These are phyloP conservation scores for Pythium dissimile DNA, from an alignment of 352 stramenopile species.

Conservation along the genomic window DNA sequence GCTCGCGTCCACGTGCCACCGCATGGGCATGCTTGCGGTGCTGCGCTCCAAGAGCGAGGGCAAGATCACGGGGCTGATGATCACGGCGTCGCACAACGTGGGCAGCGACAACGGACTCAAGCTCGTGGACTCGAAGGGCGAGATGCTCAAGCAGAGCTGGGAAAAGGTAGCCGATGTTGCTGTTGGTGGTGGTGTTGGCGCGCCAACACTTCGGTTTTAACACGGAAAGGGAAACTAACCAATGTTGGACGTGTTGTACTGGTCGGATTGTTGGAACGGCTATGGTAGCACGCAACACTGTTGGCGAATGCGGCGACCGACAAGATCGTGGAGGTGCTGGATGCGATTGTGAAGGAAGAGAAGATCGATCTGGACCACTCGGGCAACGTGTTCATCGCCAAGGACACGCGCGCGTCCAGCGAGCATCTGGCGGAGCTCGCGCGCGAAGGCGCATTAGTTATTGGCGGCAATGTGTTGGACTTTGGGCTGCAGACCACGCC, in stretches of 20 bases:
- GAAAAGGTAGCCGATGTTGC: constrained; percentile 42
- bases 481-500: constrained; percentile 97
- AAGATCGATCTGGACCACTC: constrained; percentile 83
- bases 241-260: too few relatives aligned
- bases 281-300: constrained; percentile 72
- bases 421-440: constrained; percentile 86
- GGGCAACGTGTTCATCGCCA: constrained; percentile 86
- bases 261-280: too few relatives aligned
- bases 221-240: too few relatives aligned
- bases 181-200: too few relatives aligned
- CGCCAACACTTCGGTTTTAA: too few relatives aligned
- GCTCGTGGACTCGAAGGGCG: constrained; percentile 91
- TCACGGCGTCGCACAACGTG: constrained; percentile 94
- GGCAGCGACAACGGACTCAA: constrained; percentile 93
- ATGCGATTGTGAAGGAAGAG: constrained; percentile 62
- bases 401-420: constrained; percentile 91
- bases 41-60: constrained; percentile 73
- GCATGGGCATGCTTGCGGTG: constrained; percentile 89
- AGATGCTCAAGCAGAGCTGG: constrained; percentile 91
- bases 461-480: constrained; percentile 90
- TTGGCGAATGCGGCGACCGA: constrained; percentile 77
- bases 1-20: constrained; percentile 90
- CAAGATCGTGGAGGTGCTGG: constrained; percentile 83
- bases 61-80: constrained; percentile 91
- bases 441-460: constrained; percentile 83